Base-by-base conservation (phyloP, 148 eudicot species). In the Silene uniflora region DNA sequence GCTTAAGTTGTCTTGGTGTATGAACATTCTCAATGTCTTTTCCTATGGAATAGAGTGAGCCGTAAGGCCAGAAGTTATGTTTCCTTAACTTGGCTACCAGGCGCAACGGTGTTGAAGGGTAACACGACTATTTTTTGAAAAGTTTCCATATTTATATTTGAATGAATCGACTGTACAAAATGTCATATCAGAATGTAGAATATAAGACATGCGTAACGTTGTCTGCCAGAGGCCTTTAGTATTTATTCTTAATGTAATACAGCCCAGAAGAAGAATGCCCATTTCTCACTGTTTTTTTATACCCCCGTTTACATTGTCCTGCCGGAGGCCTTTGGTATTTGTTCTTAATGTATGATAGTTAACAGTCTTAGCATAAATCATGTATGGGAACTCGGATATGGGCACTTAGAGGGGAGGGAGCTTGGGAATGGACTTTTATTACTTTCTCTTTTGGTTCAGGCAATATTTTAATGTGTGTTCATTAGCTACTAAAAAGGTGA, bases 331-430 rank as follows among this genome's bases (percentile, higher is more conserved):
- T 27, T 69, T 39, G 13, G 24, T 46, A 14, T 19, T 74, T 54
- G 54, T 6, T 62, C 52, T 69, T 6, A 35, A 52, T 71, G 22
- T 68, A 54, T 76, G 29, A n/a, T n/a, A n/a, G n/a, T n/a, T n/a
- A n/a, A n/a, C n/a, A n/a, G n/a, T n/a, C n/a, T n/a, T n/a, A n/a
- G n/a, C n/a, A n/a, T n/a, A n/a, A n/a, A n/a, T n/a, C n/a, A n/a
- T n/a, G n/a, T n/a, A n/a, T n/a, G n/a, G n/a, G n/a, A n/a, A n/a
- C n/a, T n/a, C n/a, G n/a, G n/a, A n/a, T n/a, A n/a, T n/a, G n/a
- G n/a, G n/a, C n/a, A n/a, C n/a, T n/a, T n/a, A n/a, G n/a, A n/a
- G n/a, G n/a, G n/a, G n/a, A n/a, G n/a, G n/a, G n/a, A n/a, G n/a
- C n/a, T n/a, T n/a, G n/a, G n/a, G n/a, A n/a, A n/a, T n/a, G n/a